Evolutionary conservation across 2,329 filamentous ascomycete genomes (phyloP), one percentile per base, ranked within the genome.

Genomic region (Plectosphaerella plurivora): DNA sequence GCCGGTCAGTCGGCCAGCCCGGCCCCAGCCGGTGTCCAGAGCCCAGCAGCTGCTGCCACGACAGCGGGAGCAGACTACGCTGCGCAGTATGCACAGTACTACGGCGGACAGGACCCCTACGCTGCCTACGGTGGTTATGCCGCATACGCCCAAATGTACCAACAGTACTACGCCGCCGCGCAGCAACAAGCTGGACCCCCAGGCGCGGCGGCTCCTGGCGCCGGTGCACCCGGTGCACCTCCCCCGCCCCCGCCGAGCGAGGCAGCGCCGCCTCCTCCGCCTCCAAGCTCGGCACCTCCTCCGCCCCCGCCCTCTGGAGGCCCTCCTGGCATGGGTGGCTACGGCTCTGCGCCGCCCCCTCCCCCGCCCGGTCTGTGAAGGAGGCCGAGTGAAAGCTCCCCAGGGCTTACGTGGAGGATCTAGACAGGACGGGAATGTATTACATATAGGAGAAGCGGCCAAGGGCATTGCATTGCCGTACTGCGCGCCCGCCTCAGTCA

Each of bases 101-200:
- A 92, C 56, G 79, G 78, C 57, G 77, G 77, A 51, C 75, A 81
- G 57, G 91, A 97, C 63, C 93, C 92, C 0, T 97, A 97, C 67
- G 91, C 91, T 42, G 85, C 89, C 9, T 97, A 94, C 61, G 93
- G 93, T 56, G 93, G 93, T 51, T 97, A 94, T 69, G 82, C 86
- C 60, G 88, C 87, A 44, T 86, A 86, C 60, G 74, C 81, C 57
- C 86, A 88, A 60, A 86, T 88, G 70, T 91, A 91, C 61, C 84
- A 89, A 64, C 85, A 89, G 61, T 88, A 88, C 60, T 82, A 82
- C 59, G 79, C 79, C 16, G 75, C 75, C 49, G 73, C 74, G 14
- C 79, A 76, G 55, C 72, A 75, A 57, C 68, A 73, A 61, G 69
- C 67, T 28, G 65, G 76, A 56, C 69, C 76, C 51, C 71, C 77